These are phyloP conservation scores for Mycena indigotica DNA, from an alignment of 768 basidiomycete species.

Conservation along the genomic window DNA sequence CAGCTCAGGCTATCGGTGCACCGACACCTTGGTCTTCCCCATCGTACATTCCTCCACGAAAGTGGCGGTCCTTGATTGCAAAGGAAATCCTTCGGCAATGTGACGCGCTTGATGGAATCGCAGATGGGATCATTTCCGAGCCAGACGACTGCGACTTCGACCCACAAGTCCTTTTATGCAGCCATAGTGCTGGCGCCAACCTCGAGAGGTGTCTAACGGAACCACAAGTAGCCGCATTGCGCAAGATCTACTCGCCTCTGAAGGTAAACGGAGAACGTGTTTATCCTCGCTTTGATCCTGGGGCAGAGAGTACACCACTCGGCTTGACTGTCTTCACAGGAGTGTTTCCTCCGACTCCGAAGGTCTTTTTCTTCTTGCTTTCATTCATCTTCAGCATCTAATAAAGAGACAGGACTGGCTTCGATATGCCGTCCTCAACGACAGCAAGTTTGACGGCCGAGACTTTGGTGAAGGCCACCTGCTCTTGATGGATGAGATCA, in stretches of 20 bases:
- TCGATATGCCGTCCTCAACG: constrained; percentile 16
- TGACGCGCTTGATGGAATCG: constrained; percentile 24
- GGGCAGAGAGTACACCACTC: neutral
- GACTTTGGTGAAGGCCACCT: constrained; percentile 5
- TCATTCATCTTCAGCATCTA: neutral
- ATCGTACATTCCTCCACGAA: constrained; percentile 16
- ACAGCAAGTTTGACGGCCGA: constrained; percentile 3
- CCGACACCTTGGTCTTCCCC: constrained; percentile 10
- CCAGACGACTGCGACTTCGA: constrained; percentile 28
- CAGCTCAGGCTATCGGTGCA: constrained; percentile 9
- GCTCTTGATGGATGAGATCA: neutral
- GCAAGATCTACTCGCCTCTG: constrained; percentile 26
- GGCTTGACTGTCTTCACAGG: neutral
- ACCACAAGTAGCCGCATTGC: constrained; percentile 25
- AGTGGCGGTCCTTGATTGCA: constrained; percentile 24
- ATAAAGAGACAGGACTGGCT: constrained; percentile 14
- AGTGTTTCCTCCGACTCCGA: neutral
- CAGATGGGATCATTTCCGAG: constrained; percentile 28
- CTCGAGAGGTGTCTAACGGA: constrained; percentile 17
- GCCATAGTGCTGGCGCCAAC: too few relatives aligned
- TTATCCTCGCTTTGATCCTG: constrained; percentile 22
- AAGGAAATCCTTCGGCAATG: constrained; percentile 21
- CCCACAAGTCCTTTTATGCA: constrained; percentile 25
- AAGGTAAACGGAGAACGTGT: constrained; percentile 19
- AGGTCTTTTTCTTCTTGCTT: neutral